A percentile compares a stretch with the other conserved stretches of the same genome.
These are phyloP conservation scores for Scheffersomyces titani DNA, from an alignment of 1,139 yeast genomes.

Conservation along the genomic window DNA sequence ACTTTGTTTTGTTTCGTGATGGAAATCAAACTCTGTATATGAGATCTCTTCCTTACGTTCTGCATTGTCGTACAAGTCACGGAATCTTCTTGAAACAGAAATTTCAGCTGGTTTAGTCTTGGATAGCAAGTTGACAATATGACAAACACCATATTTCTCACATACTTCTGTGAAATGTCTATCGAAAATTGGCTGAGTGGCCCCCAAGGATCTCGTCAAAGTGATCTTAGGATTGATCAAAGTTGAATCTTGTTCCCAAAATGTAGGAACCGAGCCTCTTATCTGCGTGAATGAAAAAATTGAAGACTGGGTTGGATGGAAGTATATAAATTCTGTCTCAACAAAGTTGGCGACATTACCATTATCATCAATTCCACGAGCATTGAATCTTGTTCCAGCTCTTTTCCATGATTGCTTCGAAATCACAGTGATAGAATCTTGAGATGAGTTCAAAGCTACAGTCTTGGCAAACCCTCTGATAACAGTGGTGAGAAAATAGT, in stretches of 20 bases:
- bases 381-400: slow-evolving; percentile 94
- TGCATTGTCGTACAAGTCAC: slow-evolving; percentile 51
- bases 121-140: slow-evolving; percentile 80
- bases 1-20: slow-evolving; percentile 76
- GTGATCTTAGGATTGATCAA: slow-evolving; percentile 82
- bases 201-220: slow-evolving; percentile 84
- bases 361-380: slow-evolving; percentile 93
- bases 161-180: slow-evolving; percentile 73
- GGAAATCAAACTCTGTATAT: slow-evolving; percentile 89
- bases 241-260: slow-evolving; percentile 97
- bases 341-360: slow-evolving; percentile 96
- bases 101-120: slow-evolving; percentile 72
- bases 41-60: slow-evolving; percentile 50
- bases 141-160: slow-evolving; percentile 81
- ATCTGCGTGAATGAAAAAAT: slow-evolving; percentile 81
- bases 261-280: slow-evolving; percentile 93
- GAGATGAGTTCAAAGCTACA: slow-evolving; percentile 50
- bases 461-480: slow-evolving; percentile 95
- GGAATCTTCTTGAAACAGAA: slow-evolving; percentile 69
- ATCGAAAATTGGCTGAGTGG: slow-evolving; percentile 88
- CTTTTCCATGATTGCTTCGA: slow-evolving; percentile 94
- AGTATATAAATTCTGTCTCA: slow-evolving; percentile 78
- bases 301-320: slow-evolving; percentile 33
- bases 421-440: slow-evolving; percentile 72
- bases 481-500: slow-evolving; percentile 83